Conservation (phyloP, 805 yeast species). For the Kazachstania viticola region DNA sequence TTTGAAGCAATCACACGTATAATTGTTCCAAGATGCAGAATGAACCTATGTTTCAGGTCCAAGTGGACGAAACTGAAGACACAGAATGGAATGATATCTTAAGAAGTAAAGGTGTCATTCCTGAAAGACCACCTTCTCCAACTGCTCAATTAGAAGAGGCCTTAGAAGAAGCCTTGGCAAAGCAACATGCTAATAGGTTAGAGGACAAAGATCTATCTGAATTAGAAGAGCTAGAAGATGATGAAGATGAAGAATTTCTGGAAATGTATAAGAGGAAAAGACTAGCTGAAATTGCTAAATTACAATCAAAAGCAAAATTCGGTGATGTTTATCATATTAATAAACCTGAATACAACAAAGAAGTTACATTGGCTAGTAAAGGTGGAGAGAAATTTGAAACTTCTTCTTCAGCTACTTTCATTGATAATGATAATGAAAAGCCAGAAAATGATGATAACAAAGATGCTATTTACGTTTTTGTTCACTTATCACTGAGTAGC, state of each 20-base stretch:
- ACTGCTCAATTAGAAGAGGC: slow-evolving; percentile 81
- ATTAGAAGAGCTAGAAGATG: slow-evolving; percentile 79
- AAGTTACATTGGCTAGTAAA: slow-evolving; percentile 73
- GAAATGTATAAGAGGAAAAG: slow-evolving; percentile 67
- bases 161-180: slow-evolving; percentile 64
- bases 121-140: slow-evolving; percentile 84
- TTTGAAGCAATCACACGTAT: not conserved
- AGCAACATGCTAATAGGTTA: slow-evolving; percentile 73
- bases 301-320: slow-evolving; percentile 45
- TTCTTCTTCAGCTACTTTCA: not conserved
- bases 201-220: slow-evolving; percentile 71
- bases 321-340: slow-evolving; percentile 71
- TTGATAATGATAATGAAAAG: slow-evolving; percentile 1
- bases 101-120: slow-evolving; percentile 81
- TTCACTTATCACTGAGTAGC: slow-evolving; percentile 63
- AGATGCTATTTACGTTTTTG: slow-evolving; percentile 47
- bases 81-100: slow-evolving; percentile 98
- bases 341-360: slow-evolving; percentile 79
- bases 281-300: slow-evolving; percentile 55
- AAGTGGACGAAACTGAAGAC: slow-evolving; percentile 91
- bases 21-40: slow-evolving; percentile 16
- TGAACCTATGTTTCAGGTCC: slow-evolving; percentile 61
- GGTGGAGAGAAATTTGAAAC: slow-evolving; percentile 9
- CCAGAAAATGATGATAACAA: slow-evolving; percentile 4
- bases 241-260: slow-evolving; percentile 85